phyloP scores from a whole-genome alignment of 192 early-diverging fungal genomes.

The Glomus cerebriforme region DNA sequence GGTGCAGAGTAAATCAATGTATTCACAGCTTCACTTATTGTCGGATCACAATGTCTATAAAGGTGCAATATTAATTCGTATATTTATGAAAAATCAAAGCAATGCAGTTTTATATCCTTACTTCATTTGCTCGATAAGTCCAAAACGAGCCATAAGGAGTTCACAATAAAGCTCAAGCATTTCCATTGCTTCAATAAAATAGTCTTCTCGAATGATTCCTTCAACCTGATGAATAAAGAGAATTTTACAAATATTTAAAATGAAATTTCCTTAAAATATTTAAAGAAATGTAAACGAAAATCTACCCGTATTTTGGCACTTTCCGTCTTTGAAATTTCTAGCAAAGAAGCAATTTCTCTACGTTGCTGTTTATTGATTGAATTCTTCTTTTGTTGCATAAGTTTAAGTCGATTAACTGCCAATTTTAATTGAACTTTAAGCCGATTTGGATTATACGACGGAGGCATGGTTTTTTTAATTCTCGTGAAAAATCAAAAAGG shows the following conservation, averaged over 20 bases:
- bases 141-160: slow-evolving; percentile 82
- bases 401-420: slow-evolving; percentile 81
- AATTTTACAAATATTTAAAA: neutral
- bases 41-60: slow-evolving; percentile 68
- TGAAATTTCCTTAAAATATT: neutral
- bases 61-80: neutral
- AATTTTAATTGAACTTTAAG: slow-evolving; percentile 92
- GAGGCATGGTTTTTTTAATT: neutral
- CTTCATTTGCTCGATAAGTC: slow-evolving; percentile 81
- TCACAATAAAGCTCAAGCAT: slow-evolving; percentile 93
- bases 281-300: neutral
- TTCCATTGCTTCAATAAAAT: slow-evolving; percentile 90
- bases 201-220: slow-evolving; percentile 94
- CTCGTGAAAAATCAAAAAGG: no score
- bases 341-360: slow-evolving; percentile 78
- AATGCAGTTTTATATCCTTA: slow-evolving; percentile 33
- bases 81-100: neutral
- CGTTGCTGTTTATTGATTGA: slow-evolving; percentile 72
- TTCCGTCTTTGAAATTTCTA: slow-evolving; percentile 83
- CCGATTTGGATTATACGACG: slow-evolving; percentile 51
- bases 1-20: slow-evolving; percentile 92
- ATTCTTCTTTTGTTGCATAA: slow-evolving; percentile 86
- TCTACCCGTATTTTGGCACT: slow-evolving; percentile 82
- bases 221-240: slow-evolving; percentile 52
- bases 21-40: slow-evolving; percentile 84